Conservation (phyloP, 176 grass and related monocot genomes). For the Carex cristatella region DNA sequence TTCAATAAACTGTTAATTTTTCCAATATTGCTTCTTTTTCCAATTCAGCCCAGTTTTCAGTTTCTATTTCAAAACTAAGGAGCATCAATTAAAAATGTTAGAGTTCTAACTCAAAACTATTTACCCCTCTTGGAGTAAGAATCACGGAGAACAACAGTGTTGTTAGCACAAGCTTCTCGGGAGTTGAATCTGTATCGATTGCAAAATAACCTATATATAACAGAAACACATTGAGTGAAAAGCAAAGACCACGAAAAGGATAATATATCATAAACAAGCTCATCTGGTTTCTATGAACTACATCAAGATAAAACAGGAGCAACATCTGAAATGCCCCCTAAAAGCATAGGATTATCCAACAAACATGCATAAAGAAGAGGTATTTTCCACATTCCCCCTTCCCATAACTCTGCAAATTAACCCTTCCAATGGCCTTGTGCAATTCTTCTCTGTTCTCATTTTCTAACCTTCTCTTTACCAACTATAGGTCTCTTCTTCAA, state of each 20-base stretch:
- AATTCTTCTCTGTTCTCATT: not conserved
- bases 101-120: not conserved
- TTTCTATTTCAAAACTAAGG: not conserved
- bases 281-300: not conserved
- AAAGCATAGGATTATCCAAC: not conserved
- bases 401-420: not conserved
- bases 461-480: constrained; percentile 49
- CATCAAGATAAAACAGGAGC: not conserved
- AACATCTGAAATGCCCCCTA: not conserved
- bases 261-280: not conserved
- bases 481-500: constrained; percentile 62
- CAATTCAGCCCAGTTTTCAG: not conserved
- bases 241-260: not conserved
- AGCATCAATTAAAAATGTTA: not conserved
- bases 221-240: not conserved
- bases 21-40: not conserved
- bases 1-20: not conserved
- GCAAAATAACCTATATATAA: constrained; percentile 71
- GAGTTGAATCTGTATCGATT: constrained; percentile 56
- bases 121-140: constrained; percentile 61
- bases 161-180: constrained; percentile 66
- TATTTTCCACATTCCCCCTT: not conserved
- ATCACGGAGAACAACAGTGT: constrained; percentile 76
- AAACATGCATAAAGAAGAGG: not conserved
- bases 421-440: not conserved